Base-by-base conservation (phyloP, 2,329 filamentous ascomycete species). In the Alternaria tenuissima region DNA sequence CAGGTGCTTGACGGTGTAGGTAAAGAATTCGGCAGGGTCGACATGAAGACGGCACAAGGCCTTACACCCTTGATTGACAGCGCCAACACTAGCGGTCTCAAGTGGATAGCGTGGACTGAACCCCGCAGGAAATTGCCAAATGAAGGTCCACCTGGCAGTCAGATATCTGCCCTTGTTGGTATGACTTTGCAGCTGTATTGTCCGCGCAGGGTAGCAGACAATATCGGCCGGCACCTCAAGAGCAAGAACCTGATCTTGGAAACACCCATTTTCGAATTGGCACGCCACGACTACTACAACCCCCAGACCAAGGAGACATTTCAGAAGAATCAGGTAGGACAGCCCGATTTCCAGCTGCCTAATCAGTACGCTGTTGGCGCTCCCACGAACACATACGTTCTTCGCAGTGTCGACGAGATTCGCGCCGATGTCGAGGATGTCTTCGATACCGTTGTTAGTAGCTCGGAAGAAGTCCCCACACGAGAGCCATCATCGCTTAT, bases 371-470 rank as follows among this genome's bases (percentile, higher is more conserved):
- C 63, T 57, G 43, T 55, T 11, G 56, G 56, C 12, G 61, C 52
- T 34, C 41, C 52, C 36, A 52, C 41, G 24, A 62, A 46, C 42
- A 69, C 58, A 58, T 73, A 66, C 38, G 64, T 67, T 5, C 36
- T 72, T 18, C 66, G 70, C 28, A 69, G 66, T 16, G 88, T 89
- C 0, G 94, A 98, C 69, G 93, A 98, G 78, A 90, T 97, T 60
- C 90, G 91, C 9, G 89, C 88, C 64, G 93, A 97, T 58, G 91
- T 97, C 22, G 87, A 92, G 76, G 89, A 88, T 42, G 92, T 98
- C 74, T 97, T 99, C 71, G 93, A 97, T 79, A 90, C 89, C 7
- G 86, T 97, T 39, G 87, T 89, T 26, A 89, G 89, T 69, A 88
- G 86, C 9, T 66, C 70, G 12, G 91, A 96, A 57, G 88, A 92